phyloP scores from a whole-genome alignment of 768 basidiomycete species.

The Xerocomus potaroensis region DNA sequence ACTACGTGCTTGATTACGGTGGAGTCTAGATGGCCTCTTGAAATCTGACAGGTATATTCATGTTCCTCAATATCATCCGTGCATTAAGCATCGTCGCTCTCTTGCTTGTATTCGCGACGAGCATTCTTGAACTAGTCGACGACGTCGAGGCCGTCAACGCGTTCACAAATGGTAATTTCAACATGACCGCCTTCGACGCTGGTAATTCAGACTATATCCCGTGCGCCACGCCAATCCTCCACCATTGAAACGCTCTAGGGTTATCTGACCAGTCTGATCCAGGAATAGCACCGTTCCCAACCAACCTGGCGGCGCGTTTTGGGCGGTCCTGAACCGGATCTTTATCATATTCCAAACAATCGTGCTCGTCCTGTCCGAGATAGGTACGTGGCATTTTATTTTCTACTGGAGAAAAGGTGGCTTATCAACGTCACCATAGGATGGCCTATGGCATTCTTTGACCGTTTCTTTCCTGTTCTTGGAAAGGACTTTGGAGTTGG shows the following conservation, averaged over 20 bases:
- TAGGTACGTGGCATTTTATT: conserved; percentile 35
- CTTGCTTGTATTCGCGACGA: conserved; percentile 76
- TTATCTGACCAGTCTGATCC: neutral
- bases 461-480: conserved; percentile 88
- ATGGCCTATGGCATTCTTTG: conserved; percentile 77
- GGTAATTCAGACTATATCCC: conserved; percentile 78
- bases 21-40: neutral
- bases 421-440: conserved; percentile 25
- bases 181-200: conserved; percentile 34
- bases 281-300: conserved; percentile 87
- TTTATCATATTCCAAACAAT: conserved; percentile 80
- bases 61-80: conserved; percentile 76
- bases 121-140: conserved; percentile 66
- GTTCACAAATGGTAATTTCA: conserved; percentile 43
- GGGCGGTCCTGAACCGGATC: conserved; percentile 83
- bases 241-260: no score
- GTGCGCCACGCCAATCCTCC: conserved; percentile 35
- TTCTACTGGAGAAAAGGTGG: neutral
- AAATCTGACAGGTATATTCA: conserved; percentile 46
- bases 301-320: conserved; percentile 88
- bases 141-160: conserved; percentile 73
- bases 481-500: conserved; percentile 83
- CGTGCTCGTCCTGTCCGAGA: conserved; percentile 51
- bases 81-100: conserved; percentile 72
- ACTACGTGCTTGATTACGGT: neutral